Base-by-base conservation (phyloP, 352 stramenopile species). In the Phytophthora sp. region DNA sequence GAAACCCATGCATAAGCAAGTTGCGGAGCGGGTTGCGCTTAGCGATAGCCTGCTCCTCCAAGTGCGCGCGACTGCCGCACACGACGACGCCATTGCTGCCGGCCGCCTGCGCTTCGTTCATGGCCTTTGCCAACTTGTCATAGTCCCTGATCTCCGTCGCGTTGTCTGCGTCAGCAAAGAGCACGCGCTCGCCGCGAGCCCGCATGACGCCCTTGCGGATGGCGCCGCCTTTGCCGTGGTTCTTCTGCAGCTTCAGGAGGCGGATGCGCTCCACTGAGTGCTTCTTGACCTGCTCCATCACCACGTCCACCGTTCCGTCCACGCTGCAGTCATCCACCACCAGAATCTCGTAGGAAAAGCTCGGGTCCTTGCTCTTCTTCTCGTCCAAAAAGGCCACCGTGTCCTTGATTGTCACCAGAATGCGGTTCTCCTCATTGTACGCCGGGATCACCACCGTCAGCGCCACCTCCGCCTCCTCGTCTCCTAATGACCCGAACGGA, bases 401-500 rank as follows among this genome's bases (percentile, higher is more conserved):
- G 43, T 91, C 88, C 48, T 95, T 58, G 10, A 99, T 74, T 67
- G 97, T 99, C 42, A 91, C 84, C 3, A 91, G 69, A 58, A 99
- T 92, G 28, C 96, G 84, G 32, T 97, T 72, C 66, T 97, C 65
- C 65, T 99, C 96, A 62, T 99, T 98, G 77, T 96, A 98, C 23
- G 96, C 96, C 12, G 96, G 95, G 30, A 99, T 88, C 41, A 99
- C 82, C 17, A 99, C 82, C 11, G 88, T 96, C 26, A 99, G 66
- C 42, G 87, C 79, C 24, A 85, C 57, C 23, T 76, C 66, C 1
- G 84, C 48, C 23, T 60, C 45, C 34, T 89, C 81, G 42, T 93
- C 77, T 0, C 80, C 62, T 26, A 94, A 59, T 26, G 82, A 92
- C 4, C 62, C 77, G 51, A 94, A 94, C 54, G 62, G 49, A 18